Evolutionary conservation across 1,139 yeast species (phyloP).

Genomic region (Geotrichum cucujoidarum): DNA sequence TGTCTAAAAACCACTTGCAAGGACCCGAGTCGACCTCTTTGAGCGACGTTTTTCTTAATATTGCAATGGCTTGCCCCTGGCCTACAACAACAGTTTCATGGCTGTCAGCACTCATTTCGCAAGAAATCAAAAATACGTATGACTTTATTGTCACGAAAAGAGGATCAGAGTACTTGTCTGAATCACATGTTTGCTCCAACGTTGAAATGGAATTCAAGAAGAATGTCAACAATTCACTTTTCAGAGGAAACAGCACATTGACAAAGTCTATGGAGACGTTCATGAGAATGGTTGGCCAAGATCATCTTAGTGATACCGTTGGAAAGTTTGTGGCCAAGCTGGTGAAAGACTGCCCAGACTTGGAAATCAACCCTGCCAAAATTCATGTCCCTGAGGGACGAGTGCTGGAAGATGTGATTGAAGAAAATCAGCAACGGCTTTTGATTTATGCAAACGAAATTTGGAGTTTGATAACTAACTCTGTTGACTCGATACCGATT

Average conservation of each 20-base stretch:
- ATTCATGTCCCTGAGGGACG: conserved; percentile 24
- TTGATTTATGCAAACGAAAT: conserved; percentile 53
- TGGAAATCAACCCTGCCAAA: conserved; percentile 71
- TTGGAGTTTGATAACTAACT: conserved; percentile 66
- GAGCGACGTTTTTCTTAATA: conserved; percentile 7
- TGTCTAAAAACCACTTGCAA: not conserved
- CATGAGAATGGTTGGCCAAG: conserved; percentile 71
- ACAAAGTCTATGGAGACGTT: conserved; percentile 77
- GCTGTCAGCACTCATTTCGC: conserved; percentile 16
- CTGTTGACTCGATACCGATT: conserved; percentile 73
- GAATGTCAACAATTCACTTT: conserved; percentile 56
- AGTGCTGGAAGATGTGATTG: conserved; percentile 39
- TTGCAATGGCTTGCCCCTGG: conserved; percentile 4
- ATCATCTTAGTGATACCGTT: conserved; percentile 66
- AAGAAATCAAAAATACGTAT: conserved; percentile 14
- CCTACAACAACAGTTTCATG: conserved; percentile 11
- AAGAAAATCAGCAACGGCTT: conserved; percentile 51
- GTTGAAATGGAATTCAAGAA: conserved; percentile 10
- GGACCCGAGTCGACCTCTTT: not conserved
- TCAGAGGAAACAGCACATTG: conserved; percentile 78
- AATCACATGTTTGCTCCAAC: not conserved
- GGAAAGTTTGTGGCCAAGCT: conserved; percentile 61
- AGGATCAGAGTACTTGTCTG: conserved; percentile 6
- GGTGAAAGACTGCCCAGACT: conserved; percentile 46
- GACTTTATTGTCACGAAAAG: conserved; percentile 10